Evolutionary conservation across 768 basidiomycete species (phyloP), one percentile per base, ranked within the genome.

Genomic region (Leccinum rimulosum): DNA sequence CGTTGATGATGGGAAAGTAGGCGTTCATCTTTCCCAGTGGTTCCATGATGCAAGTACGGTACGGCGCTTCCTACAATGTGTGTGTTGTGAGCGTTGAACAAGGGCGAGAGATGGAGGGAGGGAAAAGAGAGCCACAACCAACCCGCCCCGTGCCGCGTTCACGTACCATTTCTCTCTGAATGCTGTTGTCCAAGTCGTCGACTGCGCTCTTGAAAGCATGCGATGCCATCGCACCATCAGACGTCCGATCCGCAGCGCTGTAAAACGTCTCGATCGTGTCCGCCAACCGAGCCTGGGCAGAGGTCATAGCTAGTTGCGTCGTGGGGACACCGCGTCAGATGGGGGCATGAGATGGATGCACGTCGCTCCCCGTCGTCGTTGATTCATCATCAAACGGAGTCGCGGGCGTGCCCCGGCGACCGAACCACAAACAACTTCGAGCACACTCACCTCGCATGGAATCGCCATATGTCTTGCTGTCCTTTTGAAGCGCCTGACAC

Each of bases 21-120:
- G 91, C 89, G 70, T 92, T 93, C 87, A 99, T 93, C 78, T 95
- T 97, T 3, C 95, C 95, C 4, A 98, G 79, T 3, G 97, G 97
- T 69, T 98, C 97, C 56, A 95, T 87, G 52, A 98, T 88, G 25
- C 96, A 93, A 28, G 94, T 93, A 31, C 97, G 86, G 76, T 91
- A 99, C 4, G 97, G 96, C 2, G 84, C 86, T 61, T 99, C 97
- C 95, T 98, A 64, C 8, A 40, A 22, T 22, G 22, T n/a, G 1
- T 12, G 5, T 5, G 8, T 28, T 12, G 33, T 33, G 4, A 33
- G 2, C 1, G 33, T 33, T 12, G 33, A 33, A 25, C 14, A 47
- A 12, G 52, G 30, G 27, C 8, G 8, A 33, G 28, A 3, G n/a
- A 11, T 22, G 22, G 12, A 25, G 19, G 7, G 11, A 17, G 31